A percentile compares a stretch with the other conserved stretches of the same genome.
These are phyloP conservation scores for Cenchrus americanus DNA, from an alignment of 176 grass and related monocot species.

Conservation along the genomic window DNA sequence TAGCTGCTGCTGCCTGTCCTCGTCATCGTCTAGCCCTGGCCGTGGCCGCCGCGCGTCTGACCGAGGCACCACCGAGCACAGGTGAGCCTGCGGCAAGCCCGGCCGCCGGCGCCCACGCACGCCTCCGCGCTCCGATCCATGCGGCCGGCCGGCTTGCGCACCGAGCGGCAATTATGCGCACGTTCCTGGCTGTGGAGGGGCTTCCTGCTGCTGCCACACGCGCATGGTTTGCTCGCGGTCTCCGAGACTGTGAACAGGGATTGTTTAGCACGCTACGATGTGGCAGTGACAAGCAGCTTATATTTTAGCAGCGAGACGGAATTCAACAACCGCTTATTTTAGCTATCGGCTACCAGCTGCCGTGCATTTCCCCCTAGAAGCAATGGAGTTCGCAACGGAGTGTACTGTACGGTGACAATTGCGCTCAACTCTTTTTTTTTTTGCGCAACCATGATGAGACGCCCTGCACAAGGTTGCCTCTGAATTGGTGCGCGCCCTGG, in stretches of 20 bases:
- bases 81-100: neutral
- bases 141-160: conserved; percentile 20
- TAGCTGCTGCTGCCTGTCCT: neutral
- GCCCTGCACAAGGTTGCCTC: conserved; percentile 7
- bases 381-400: neutral
- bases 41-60: neutral
- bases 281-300: neutral
- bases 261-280: neutral
- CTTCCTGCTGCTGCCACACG: neutral
- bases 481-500: neutral
- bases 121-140: conserved; percentile 8
- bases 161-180: conserved; percentile 23
- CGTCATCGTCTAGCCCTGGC: neutral
- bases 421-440: conserved; percentile 22
- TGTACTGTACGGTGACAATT: neutral
- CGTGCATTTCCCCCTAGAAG: neutral
- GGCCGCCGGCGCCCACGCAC: neutral
- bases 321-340: neutral
- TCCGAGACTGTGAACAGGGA: neutral
- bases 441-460: neutral
- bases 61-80: too few species aligned
- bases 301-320: neutral
- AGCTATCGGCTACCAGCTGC: neutral
- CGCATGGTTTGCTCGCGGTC: neutral
- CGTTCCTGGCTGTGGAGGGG: neutral